These are phyloP conservation scores for Trichoderma sp. DNA, from an alignment of 2,329 filamentous ascomycete genomes.

Conservation along the genomic window DNA sequence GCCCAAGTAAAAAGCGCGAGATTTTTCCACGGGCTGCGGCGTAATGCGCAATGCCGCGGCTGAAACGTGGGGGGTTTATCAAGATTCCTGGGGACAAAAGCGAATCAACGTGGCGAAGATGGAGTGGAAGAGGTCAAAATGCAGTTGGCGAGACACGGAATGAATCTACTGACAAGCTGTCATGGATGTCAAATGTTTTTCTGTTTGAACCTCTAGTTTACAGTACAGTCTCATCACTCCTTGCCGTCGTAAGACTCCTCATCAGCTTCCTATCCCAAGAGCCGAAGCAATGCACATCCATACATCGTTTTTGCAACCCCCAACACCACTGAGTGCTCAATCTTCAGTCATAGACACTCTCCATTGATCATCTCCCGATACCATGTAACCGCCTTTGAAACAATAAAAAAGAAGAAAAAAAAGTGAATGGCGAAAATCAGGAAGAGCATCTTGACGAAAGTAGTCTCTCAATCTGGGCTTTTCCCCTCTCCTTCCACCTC, in stretches of 20 bases:
- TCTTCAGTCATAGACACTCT: conserved; percentile 1
- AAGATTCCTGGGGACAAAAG: not conserved
- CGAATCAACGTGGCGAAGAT: not conserved
- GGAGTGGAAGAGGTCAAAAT: not conserved
- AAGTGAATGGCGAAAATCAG: not conserved
- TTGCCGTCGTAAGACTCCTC: not conserved
- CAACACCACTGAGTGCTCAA: not conserved
- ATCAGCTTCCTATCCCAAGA: not conserved
- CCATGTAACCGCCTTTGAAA: not conserved
- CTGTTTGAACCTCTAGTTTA: conserved; percentile 1
- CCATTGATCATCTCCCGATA: conserved; percentile 18
- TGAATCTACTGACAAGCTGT: too few relatives aligned
- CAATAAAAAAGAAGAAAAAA: not conserved
- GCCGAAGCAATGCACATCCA: not conserved
- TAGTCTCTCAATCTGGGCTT: conserved; percentile 9
- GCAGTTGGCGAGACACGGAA: not conserved
- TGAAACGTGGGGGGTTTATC: not conserved
- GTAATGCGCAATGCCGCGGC: conserved; percentile 16
- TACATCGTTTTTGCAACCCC: conserved; percentile 6
- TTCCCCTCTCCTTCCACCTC: not conserved
- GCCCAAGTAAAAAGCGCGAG: not conserved
- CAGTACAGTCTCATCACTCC: not conserved
- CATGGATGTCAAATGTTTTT: conserved; percentile 18
- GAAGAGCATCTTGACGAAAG: not conserved
- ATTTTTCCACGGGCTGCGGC: not conserved